Evolutionary conservation across 495 filamentous ascomycete species (phyloP).

Genomic region (Penicillium herquei): DNA sequence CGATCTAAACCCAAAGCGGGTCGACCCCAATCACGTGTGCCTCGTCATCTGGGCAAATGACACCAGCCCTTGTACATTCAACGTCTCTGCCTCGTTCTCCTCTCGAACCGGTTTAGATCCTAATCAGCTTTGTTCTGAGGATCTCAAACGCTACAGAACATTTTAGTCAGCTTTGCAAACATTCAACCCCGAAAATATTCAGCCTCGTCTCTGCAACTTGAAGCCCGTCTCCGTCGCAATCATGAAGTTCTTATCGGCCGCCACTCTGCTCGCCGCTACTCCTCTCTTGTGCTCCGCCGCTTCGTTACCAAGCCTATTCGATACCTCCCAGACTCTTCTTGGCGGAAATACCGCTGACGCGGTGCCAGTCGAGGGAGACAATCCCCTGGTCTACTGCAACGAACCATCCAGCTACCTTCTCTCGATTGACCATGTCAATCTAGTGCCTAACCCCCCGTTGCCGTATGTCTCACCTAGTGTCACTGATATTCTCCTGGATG

Average conservation of each 20-base stretch:
- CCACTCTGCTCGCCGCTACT: slow-evolving; percentile 33
- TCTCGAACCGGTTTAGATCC: background rate
- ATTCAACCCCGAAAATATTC: too few relatives aligned
- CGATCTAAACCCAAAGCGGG: slow-evolving; percentile 11
- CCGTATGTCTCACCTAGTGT: slow-evolving; percentile 60
- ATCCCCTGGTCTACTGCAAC: slow-evolving; percentile 63
- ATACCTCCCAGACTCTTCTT: slow-evolving; percentile 33
- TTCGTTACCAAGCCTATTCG: slow-evolving; percentile 24
- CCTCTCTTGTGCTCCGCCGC: slow-evolving; percentile 34
- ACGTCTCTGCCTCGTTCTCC: slow-evolving; percentile 2
- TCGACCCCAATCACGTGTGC: slow-evolving; percentile 11
- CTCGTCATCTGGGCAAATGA: slow-evolving; percentile 30
- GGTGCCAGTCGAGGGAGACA: slow-evolving; percentile 37
- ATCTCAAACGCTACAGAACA: background rate
- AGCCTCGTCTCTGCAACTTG: too few relatives aligned
- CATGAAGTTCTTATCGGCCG: slow-evolving; percentile 50
- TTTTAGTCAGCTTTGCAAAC: background rate
- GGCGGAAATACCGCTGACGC: slow-evolving; percentile 9
- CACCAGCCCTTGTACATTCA: slow-evolving; percentile 6
- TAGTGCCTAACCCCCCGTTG: slow-evolving; percentile 81
- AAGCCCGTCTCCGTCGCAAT: slow-evolving; percentile 7
- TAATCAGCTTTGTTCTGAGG: background rate
- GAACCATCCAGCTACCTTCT: slow-evolving; percentile 61
- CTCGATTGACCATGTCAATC: slow-evolving; percentile 71
- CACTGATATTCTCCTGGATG: background rate